These are phyloP conservation scores for Yarrowia divulgata DNA, from an alignment of 805 yeast genomes.

Conservation along the genomic window DNA sequence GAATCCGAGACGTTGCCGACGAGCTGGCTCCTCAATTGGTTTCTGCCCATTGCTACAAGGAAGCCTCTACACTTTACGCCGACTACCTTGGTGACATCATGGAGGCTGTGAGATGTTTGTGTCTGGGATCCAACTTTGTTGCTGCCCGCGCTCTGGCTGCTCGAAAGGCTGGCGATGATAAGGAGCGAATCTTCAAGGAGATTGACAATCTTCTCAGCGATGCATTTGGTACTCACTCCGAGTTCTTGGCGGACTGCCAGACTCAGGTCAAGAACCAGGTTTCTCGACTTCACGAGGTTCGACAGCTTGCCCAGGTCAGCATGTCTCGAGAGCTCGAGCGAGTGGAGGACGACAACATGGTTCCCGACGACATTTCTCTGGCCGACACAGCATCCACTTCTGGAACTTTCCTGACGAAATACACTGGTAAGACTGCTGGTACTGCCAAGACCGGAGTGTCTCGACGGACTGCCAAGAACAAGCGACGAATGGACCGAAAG, in stretches of 20 bases:
- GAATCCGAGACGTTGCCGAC: slow-evolving; percentile 59
- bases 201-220: slow-evolving; percentile 59
- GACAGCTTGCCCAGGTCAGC: slow-evolving; percentile 82
- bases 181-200: slow-evolving; percentile 40
- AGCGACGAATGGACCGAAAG: slow-evolving; percentile 94
- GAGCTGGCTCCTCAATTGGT: slow-evolving; percentile 65
- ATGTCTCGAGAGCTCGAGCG: slow-evolving; percentile 78
- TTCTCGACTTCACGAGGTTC: slow-evolving; percentile 79
- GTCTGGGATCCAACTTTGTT: slow-evolving; percentile 76
- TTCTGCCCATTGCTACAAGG: slow-evolving; percentile 68
- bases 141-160: slow-evolving; percentile 72
- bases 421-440: slow-evolving; percentile 94
- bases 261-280: slow-evolving; percentile 85
- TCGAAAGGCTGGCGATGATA: slow-evolving; percentile 47
- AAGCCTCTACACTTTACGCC: slow-evolving; percentile 79
- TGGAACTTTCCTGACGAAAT: slow-evolving; percentile 91
- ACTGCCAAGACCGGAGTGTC: slow-evolving; percentile 98
- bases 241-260: slow-evolving; percentile 90
- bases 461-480: slow-evolving; percentile 88
- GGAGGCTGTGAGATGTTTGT: slow-evolving; percentile 69
- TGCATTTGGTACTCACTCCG: slow-evolving; percentile 87
- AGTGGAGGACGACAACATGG: slow-evolving; percentile 72
- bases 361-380: slow-evolving; percentile 91
- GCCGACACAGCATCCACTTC: slow-evolving; percentile 95
- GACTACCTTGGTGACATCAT: slow-evolving; percentile 66